Percentiles rank a stretch among this genome's conserved stretches.
Conservation (phyloP, 768 basidiomycete genomes). For the Collybiopsis luxurians region DNA sequence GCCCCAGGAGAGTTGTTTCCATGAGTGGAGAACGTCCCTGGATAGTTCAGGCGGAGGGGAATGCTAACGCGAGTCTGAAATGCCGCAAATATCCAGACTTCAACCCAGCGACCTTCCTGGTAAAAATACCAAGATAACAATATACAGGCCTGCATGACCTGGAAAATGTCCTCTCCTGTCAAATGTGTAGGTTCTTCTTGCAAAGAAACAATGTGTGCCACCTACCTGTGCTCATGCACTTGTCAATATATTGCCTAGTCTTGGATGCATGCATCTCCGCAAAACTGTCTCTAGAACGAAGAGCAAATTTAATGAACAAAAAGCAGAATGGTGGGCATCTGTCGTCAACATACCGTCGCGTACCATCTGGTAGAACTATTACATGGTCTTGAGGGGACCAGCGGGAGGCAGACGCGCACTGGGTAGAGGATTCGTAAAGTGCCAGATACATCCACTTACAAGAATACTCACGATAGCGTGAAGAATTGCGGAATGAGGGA, state of each 20-base stretch:
- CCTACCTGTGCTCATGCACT: constrained; percentile 70
- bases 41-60: constrained; percentile 81
- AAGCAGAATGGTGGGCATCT: no score
- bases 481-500: constrained; percentile 86
- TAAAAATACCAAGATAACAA: constrained; percentile 90
- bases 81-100: constrained; percentile 88
- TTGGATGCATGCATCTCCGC: constrained; percentile 87
- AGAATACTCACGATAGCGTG: constrained; percentile 72
- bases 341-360: constrained; percentile 37
- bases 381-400: constrained; percentile 69
- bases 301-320: background rate
- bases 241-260: constrained; percentile 85
- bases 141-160: constrained; percentile 84
- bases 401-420: constrained; percentile 83
- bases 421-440: no score
- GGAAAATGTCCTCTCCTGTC: constrained; percentile 76
- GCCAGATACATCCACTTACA: no score
- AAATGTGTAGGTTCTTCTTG: no score
- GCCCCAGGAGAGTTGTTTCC: constrained; percentile 69
- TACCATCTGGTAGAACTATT: constrained; percentile 67
- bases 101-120: constrained; percentile 86
- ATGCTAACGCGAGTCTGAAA: constrained; percentile 82
- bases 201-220: background rate
- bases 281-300: constrained; percentile 60
- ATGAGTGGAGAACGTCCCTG: constrained; percentile 75